Evolutionary conservation across 768 basidiomycete species (phyloP).

Genomic region (Trametes punicea): DNA sequence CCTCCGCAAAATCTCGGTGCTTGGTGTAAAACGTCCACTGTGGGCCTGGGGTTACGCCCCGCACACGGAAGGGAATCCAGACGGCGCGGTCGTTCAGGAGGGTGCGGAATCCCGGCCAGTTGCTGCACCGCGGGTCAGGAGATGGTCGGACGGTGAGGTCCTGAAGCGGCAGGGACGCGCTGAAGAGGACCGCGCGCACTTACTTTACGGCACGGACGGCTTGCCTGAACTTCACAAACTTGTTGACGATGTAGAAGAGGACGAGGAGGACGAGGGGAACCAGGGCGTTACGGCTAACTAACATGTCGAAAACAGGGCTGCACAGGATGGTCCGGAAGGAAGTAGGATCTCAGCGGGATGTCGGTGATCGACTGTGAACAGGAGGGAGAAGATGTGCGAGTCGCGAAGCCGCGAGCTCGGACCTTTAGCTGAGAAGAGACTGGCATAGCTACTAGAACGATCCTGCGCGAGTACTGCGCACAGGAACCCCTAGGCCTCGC

Average conservation of each 20-base stretch:
- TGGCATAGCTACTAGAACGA: too few relatives aligned
- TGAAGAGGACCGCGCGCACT: conserved; percentile 11
- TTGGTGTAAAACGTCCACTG: conserved; percentile 21
- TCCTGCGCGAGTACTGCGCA: too few relatives aligned
- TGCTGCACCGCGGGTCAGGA: not conserved
- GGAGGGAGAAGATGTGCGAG: too few relatives aligned
- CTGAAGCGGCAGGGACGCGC: not conserved
- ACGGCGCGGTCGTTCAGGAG: conserved; percentile 18
- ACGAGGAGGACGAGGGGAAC: conserved; percentile 14
- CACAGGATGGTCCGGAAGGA: too few relatives aligned
- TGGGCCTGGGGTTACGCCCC: conserved; percentile 20
- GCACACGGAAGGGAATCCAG: conserved; percentile 22
- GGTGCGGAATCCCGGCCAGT: conserved; percentile 21
- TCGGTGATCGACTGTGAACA: too few relatives aligned
- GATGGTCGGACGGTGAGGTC: not conserved
- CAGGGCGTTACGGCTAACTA: not conserved
- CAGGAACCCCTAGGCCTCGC: too few relatives aligned
- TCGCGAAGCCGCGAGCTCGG: too few relatives aligned
- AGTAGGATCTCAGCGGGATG: too few relatives aligned
- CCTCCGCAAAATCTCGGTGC: conserved; percentile 23
- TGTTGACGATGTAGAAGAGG: conserved; percentile 16
- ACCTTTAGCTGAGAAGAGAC: too few relatives aligned
- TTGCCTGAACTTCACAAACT: conserved; percentile 16
- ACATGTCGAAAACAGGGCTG: too few relatives aligned
- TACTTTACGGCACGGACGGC: conserved; percentile 22